Conservation (phyloP, 2,329 filamentous ascomycete species). For the Amphichorda felina region DNA sequence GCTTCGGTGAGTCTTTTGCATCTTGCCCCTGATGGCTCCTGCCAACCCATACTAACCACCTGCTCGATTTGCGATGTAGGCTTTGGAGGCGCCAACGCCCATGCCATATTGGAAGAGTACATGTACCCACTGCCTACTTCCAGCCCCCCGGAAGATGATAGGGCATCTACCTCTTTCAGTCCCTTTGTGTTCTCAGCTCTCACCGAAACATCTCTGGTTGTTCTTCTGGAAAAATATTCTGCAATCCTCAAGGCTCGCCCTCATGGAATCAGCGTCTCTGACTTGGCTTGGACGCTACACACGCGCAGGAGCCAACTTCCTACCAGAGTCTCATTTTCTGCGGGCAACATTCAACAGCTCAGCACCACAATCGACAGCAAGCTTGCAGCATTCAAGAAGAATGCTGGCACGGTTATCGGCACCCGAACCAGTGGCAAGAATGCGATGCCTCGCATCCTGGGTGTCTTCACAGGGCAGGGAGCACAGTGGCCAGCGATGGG, state of each 20-base stretch:
- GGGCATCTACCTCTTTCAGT: neutral
- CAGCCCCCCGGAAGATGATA: neutral
- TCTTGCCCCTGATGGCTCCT: no score
- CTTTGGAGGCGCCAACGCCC: conserved; percentile 28
- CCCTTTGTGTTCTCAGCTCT: conserved; percentile 2
- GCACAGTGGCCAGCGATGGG: conserved; percentile 18
- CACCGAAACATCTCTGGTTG: conserved; percentile 5
- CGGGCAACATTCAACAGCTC: conserved; percentile 1
- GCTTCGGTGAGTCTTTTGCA: no score
- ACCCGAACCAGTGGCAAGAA: neutral
- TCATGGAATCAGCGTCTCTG: neutral
- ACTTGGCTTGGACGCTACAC: conserved; percentile 2
- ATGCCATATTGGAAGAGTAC: conserved; percentile 21
- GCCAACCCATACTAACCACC: no score
- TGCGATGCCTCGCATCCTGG: conserved; percentile 4
- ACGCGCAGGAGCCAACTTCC: conserved; percentile 4
- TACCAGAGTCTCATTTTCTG: conserved; percentile 20
- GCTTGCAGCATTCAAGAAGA: conserved; percentile 12
- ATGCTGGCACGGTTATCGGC: neutral
- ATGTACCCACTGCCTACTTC: neutral
- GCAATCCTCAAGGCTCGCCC: neutral
- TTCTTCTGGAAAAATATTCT: conserved; percentile 4
- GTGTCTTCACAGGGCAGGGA: conserved; percentile 19
- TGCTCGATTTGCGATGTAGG: no score
- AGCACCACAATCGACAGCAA: conserved; percentile 4